Evolutionary conservation across 345 rosid genomes (phyloP), one percentile per base, ranked within the genome.

Genomic region (Carallia pectinifolia): DNA sequence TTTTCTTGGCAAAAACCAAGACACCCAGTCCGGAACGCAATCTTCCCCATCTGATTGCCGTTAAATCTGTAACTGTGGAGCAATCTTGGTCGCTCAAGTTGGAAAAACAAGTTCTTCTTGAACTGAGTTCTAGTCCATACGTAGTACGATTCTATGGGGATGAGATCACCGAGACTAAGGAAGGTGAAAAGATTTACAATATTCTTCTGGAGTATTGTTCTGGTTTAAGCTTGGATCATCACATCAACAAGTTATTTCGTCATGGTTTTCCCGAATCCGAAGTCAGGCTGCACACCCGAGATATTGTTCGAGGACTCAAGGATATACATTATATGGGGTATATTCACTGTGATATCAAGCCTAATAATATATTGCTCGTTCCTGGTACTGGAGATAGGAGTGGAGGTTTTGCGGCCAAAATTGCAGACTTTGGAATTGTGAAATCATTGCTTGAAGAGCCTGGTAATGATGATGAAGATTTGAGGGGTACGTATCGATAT

Each of bases 291-390:
- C 40, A 58, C 64, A 30, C 72, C 6, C 8, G 55, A 17, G 64
- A 60, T 7, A 39, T 69, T 29, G 40, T 69, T 9, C 17, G 10
- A 34, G 72, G 72, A 3, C 27, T 69, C 15, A 48, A 58, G 27
- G 47, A 58, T 50, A 61, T 69, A 9, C 72, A 69, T 27, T 4
- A 13, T 5, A 3, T 4, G 2, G 72, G 72, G 17, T 47, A 27
- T 52, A 64, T 48, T 37, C 64, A 68, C 44, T 68, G 71, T 9
- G 71, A 68, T 47, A 56, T 68, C 15, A 68, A 68, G 64, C 72
- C 72, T 4, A 15, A n/a, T 34, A 69, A 69, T 12, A 58, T 69
- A 33, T 52, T 69, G 33, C 40, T 69, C 1, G 64, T 48, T 8
- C 58, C 65, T 48, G 60, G 38, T 40, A 15, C 37, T n/a, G 55